A percentile compares a stretch with the other conserved stretches of the same genome.
Conservation (phyloP, 2,329 filamentous ascomycete species). For the Cryphonectria radicalis region DNA sequence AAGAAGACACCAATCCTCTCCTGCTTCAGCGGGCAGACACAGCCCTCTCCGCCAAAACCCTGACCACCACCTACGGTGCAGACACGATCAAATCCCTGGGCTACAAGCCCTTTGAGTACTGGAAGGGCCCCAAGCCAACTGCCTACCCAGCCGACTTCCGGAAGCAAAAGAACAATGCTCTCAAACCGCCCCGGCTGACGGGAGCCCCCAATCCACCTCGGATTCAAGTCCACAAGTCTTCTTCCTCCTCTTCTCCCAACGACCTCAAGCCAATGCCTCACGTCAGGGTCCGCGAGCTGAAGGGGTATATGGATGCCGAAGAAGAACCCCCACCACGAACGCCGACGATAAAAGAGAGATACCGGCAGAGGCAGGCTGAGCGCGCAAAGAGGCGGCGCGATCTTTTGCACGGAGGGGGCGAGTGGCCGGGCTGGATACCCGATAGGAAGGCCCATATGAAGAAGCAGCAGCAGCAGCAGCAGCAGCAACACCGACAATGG, state of each 20-base stretch:
- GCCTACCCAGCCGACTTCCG: slow-evolving; percentile 15
- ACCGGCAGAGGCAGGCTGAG: slow-evolving; percentile 18
- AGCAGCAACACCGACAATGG: not conserved
- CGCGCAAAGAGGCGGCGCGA: slow-evolving; percentile 14
- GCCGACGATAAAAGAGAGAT: slow-evolving; percentile 18
- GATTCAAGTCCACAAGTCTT: not conserved
- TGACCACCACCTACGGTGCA: slow-evolving; percentile 19
- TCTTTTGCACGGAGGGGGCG: not conserved
- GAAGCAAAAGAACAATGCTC: slow-evolving; percentile 20
- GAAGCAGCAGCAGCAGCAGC: not conserved
- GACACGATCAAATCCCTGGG: slow-evolving; percentile 29
- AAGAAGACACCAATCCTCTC: not conserved
- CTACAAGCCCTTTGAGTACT: slow-evolving; percentile 36
- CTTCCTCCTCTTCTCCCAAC: not conserved
- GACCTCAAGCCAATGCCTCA: slow-evolving; percentile 20
- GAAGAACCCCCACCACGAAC: slow-evolving; percentile 6
- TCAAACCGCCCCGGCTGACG: slow-evolving; percentile 1
- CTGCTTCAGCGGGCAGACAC: slow-evolving; percentile 1
- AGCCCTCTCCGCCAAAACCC: not conserved
- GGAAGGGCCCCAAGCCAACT: slow-evolving; percentile 34
- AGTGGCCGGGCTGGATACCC: slow-evolving; percentile 13
- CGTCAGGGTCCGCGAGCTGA: slow-evolving; percentile 18
- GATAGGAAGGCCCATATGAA: not conserved
- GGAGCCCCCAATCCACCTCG: not conserved
- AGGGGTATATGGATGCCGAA: slow-evolving; percentile 9